Base-by-base conservation (phyloP, 306 rosid genomes). In the Cicer chorassanicum region DNA sequence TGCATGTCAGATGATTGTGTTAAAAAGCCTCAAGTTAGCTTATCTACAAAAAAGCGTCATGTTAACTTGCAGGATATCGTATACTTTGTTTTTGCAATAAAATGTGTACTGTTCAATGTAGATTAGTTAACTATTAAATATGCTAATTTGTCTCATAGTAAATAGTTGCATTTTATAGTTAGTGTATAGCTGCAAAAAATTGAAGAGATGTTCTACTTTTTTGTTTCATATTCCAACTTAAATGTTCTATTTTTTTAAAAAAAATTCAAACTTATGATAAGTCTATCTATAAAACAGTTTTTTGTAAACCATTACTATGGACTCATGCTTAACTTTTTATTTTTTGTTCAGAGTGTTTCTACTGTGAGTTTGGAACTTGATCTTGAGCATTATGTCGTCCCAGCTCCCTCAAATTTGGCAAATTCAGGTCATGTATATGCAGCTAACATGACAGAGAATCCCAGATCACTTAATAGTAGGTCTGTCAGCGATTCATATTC, bases 341-440 rank as follows among this genome's bases (percentile, higher is more conserved):
- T 62, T 80, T 70, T 54, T 70, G n/a, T 59, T 41, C 89, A 94
- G 99, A 81, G 72, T 84, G 76, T 82, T 71, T 87, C 92, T 68
- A 86, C 90, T 2, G 86, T 59, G 45, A 75, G 85, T 81, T 88
- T 94, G 90, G 99, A 94, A 74, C 97, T 87, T 64, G 99, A 94
- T 84, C 90, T 92, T 13, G 99, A 94, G 70, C 95, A 90, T 73
- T 94, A 94, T 73, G 90, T 94, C 76, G 95, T 94, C 65, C 97
- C 99, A 85, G 90, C 96, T 84, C 99, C 98, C 50, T 66, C 87
- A 51, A 61, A 70, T 79, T 87, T 87, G 78, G 78, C 86, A 82
- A 86, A 80, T 87, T 73, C 93, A 65, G 85, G 85, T 65, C 70
- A 8, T 46, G 82, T 43, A 53, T 94, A 94, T 79, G 97, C 97